Evolutionary conservation across 352 stramenopile genomes (phyloP), one percentile per base, ranked within the genome.

Genomic region (Elongisporangium senticosum): DNA sequence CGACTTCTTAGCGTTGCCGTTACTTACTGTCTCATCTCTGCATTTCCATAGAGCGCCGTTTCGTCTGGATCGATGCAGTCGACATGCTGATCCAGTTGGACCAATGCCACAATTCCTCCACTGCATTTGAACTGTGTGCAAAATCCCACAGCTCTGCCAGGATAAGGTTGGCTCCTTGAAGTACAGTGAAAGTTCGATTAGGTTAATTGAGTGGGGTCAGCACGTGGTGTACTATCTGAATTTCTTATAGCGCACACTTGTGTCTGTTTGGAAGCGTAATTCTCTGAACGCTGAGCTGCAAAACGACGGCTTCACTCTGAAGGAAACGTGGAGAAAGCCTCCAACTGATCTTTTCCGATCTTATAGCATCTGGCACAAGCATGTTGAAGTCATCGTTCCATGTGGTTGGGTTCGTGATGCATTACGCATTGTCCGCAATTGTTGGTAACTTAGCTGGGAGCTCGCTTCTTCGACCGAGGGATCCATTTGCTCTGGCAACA

Each of bases 281-380:
- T 37, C 3, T 37, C 26, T 37, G 26, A 37, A 11, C 26, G 8
- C 8, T 37, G 26, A 37, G 3, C 26, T 37, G 26, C 26, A 37
- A 28, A 28, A 28, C 7, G 3, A 28, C 3, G 47, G 26, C 39
- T 56, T 59, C 56, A 63, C 51, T 63, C 53, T 37, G 54, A 48
- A 51, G 21, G 51, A 53, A 67, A 63, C 51, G 56, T 56, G 51
- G 28, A 63, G 43, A 60, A 55, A 53, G 39, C 61, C 59, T 51
- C 21, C 49, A 43, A 10, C 5, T 23, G 33, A 58, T 51, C n/a
- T 54, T 43, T 37, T 2, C 11, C 13, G 33, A 43, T 43, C 33
- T 17, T 43, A 17, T 17, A 43, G 11, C 8, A 43, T 43, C 33
- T 43, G 13, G 33, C 13, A 15, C 33, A 6, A 43, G 33, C 33